Percentiles rank a stretch among this genome's conserved stretches.
These are phyloP conservation scores for Austroboletus eburneus DNA, from an alignment of 768 basidiomycete genomes.

Conservation along the genomic window DNA sequence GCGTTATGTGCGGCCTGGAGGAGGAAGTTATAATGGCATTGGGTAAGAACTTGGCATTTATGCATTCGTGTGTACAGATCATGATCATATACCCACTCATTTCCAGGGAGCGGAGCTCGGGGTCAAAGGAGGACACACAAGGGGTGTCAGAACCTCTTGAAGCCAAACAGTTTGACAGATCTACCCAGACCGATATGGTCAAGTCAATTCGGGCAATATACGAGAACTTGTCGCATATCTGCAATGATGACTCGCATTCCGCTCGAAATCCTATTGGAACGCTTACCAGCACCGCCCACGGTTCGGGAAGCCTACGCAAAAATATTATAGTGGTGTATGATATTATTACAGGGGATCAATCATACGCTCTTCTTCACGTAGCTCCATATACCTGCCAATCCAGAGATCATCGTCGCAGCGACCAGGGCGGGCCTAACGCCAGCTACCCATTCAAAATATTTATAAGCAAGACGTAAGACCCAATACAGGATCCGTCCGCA, in stretches of 20 bases:
- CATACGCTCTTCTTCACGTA: constrained; percentile 87
- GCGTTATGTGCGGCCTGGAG: constrained; percentile 21
- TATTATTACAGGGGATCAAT: constrained; percentile 42
- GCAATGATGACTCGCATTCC: constrained; percentile 14
- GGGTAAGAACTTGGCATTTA: constrained; percentile 36
- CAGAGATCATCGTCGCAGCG: constrained; percentile 86
- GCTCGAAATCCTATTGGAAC: constrained; percentile 24
- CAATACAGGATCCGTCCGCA: constrained; percentile 41
- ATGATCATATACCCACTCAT: constrained; percentile 36
- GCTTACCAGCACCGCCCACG: constrained; percentile 21
- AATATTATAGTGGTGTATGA: constrained; percentile 42
- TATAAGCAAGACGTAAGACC: constrained; percentile 36
- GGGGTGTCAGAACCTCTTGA: constrained; percentile 33
- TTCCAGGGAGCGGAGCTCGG: constrained; percentile 40
- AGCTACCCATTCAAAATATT: constrained; percentile 52
- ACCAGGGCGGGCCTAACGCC: constrained; percentile 87
- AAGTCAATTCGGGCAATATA: constrained; percentile 29
- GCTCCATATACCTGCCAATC: constrained; percentile 90
- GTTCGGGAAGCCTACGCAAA: constrained; percentile 34
- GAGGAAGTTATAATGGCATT: constrained; percentile 28
- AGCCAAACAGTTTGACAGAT: constrained; percentile 35
- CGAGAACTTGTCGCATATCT: constrained; percentile 24
- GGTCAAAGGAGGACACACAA: constrained; percentile 36
- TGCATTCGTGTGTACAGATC: constrained; percentile 33
- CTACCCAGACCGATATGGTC: constrained; percentile 33